A percentile compares a stretch with the other conserved stretches of the same genome.
Evolutionary conservation across 257 asterid genomes (phyloP).

Genomic region (Rauvolfia tetraphylla): DNA sequence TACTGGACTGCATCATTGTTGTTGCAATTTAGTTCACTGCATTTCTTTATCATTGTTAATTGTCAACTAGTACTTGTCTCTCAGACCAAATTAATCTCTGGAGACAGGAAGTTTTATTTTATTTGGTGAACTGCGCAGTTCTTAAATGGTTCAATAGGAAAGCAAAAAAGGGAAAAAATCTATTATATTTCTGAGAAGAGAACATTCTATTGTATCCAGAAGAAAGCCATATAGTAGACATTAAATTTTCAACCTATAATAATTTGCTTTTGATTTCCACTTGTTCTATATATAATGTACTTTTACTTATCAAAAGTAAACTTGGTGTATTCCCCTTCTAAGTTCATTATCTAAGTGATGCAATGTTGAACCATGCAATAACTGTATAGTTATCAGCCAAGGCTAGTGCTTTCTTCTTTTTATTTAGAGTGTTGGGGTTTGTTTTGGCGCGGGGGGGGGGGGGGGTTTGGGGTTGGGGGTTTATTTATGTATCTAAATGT

Average conservation of each 20-base stretch:
- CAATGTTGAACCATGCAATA: background rate
- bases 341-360: background rate
- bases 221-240: background rate
- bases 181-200: background rate
- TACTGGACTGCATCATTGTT: background rate
- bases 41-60: background rate
- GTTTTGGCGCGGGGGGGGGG: too few species aligned
- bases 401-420: background rate
- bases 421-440: too few species aligned
- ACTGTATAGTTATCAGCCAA: background rate
- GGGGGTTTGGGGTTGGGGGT: too few species aligned
- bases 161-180: background rate
- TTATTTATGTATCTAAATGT: too few species aligned
- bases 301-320: background rate
- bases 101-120: background rate
- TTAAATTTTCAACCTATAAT: background rate
- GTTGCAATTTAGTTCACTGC: background rate
- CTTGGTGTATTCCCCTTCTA: background rate
- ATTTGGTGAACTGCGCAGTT: background rate
- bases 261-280: background rate
- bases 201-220: background rate
- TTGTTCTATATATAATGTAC: background rate
- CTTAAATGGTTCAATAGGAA: background rate
- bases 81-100: background rate
- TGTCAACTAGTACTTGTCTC: background rate